phyloP scores from a whole-genome alignment of 2,329 filamentous ascomycete genomes.

The Ophiobolus disseminans region DNA sequence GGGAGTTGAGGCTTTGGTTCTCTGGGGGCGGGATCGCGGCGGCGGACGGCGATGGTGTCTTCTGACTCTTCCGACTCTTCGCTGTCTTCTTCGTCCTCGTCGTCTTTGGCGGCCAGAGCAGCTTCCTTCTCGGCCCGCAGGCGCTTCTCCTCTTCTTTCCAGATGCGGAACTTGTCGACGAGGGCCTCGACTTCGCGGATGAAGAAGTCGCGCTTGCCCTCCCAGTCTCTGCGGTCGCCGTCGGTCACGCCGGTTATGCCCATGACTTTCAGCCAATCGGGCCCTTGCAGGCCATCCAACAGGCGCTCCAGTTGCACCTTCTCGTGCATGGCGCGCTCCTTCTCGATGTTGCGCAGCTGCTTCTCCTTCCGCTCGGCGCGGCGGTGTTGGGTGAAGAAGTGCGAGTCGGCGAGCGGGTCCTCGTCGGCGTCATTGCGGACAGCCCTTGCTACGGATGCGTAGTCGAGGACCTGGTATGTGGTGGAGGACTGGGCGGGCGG shows the following conservation, averaged over 20 bases:
- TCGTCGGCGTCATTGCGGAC: constrained; percentile 39
- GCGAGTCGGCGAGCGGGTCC: constrained; percentile 64
- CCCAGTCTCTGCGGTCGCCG: constrained; percentile 82
- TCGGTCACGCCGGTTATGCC: constrained; percentile 87
- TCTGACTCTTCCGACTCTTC: constrained; percentile 49
- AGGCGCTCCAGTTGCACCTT: constrained; percentile 70
- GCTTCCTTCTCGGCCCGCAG: constrained; percentile 79
- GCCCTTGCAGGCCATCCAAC: constrained; percentile 83
- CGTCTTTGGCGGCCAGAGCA: constrained; percentile 58
- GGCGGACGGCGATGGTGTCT: constrained; percentile 24
- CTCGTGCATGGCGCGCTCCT: constrained; percentile 70
- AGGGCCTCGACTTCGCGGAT: constrained; percentile 82
- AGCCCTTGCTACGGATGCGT: constrained; percentile 47
- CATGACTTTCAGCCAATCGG: constrained; percentile 92
- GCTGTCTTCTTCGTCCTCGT: constrained; percentile 48
- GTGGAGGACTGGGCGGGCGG: constrained; percentile 37
- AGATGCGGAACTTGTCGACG: constrained; percentile 84
- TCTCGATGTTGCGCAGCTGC: constrained; percentile 71
- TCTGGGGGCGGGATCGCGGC: constrained; percentile 51
- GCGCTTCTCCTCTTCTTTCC: constrained; percentile 89
- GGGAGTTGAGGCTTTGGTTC: constrained; percentile 47
- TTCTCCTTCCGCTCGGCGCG: constrained; percentile 71
- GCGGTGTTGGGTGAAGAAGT: constrained; percentile 66
- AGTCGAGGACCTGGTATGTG: constrained; percentile 51
- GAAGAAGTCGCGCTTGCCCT: constrained; percentile 84